Evolutionary conservation across 2,329 filamentous ascomycete species (phyloP).

Genomic region (Botrytis cinerea): DNA sequence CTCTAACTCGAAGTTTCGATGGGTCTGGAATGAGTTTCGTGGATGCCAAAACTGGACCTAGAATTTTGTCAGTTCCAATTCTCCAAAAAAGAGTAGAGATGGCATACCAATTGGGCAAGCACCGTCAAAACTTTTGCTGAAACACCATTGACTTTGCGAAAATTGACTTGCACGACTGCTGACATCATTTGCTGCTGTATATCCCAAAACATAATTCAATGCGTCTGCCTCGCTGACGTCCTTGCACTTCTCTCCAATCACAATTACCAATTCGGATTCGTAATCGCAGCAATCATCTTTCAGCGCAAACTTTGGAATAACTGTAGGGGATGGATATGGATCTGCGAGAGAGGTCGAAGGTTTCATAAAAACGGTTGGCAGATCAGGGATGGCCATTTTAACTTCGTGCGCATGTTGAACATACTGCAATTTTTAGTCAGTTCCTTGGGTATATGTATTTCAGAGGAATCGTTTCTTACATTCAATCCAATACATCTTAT

Average conservation of each 20-base stretch:
- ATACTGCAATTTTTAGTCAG: constrained; percentile 42
- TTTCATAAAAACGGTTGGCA: constrained; percentile 45
- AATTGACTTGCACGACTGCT: constrained; percentile 54
- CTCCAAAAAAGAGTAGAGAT: background rate
- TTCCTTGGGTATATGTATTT: background rate
- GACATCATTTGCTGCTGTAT: constrained; percentile 59
- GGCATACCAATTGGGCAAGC: constrained; percentile 49
- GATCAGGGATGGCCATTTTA: constrained; percentile 46
- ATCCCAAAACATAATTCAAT: constrained; percentile 55
- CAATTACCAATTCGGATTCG: constrained; percentile 53
- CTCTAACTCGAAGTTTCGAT: constrained; percentile 46
- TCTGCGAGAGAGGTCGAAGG: constrained; percentile 35
- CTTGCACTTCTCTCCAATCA: constrained; percentile 51
- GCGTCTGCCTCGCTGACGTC: constrained; percentile 51
- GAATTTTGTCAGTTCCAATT: constrained; percentile 32
- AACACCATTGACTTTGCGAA: constrained; percentile 52
- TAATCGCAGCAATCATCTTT: constrained; percentile 50
- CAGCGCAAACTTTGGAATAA: constrained; percentile 50
- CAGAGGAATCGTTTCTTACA: constrained; percentile 38
- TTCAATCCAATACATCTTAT: constrained; percentile 55
- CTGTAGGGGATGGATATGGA: constrained; percentile 43
- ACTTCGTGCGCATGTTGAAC: constrained; percentile 50
- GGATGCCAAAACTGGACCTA: constrained; percentile 52
- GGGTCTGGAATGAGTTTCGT: constrained; percentile 47
- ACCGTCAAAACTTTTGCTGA: constrained; percentile 53